Conservation (phyloP, 1,139 yeast species). For the Nematodospora anomalae region DNA sequence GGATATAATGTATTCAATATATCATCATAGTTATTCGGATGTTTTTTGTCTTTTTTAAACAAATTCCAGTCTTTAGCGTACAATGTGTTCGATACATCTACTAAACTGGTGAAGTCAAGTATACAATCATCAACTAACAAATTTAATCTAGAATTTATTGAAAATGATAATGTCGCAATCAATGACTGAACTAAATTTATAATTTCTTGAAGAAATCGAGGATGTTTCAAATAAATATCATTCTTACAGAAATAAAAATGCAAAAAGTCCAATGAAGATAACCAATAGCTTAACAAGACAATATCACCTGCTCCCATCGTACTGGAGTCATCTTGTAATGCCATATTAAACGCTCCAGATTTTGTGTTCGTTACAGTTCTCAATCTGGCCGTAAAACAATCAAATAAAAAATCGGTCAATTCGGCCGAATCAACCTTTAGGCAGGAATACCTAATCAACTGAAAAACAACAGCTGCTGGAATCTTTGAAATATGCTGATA, state of each 20-base stretch:
- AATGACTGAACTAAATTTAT: slow-evolving; percentile 59
- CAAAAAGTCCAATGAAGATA: slow-evolving; percentile 63
- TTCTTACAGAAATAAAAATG: slow-evolving; percentile 64
- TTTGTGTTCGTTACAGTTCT: slow-evolving; percentile 59
- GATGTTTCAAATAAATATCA: slow-evolving; percentile 53
- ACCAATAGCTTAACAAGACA: slow-evolving; percentile 71
- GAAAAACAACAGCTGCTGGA: slow-evolving; percentile 70
- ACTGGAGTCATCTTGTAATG: slow-evolving; percentile 26
- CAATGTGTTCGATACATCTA: slow-evolving; percentile 58
- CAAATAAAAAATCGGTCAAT: slow-evolving; percentile 57
- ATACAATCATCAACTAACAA: slow-evolving; percentile 61
- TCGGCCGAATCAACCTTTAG: slow-evolving; percentile 52
- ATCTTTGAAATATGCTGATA: slow-evolving; percentile 57
- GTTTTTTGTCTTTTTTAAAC: slow-evolving; percentile 51
- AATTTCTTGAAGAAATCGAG: slow-evolving; percentile 59
- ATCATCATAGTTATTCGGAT: slow-evolving; percentile 60
- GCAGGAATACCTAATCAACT: slow-evolving; percentile 64
- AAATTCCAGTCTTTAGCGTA: slow-evolving; percentile 78
- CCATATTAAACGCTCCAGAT: slow-evolving; percentile 57
- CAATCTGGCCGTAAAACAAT: slow-evolving; percentile 60
- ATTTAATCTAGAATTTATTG: slow-evolving; percentile 61
- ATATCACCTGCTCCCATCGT: slow-evolving; percentile 58
- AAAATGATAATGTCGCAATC: slow-evolving; percentile 61
- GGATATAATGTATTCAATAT: slow-evolving; percentile 70
- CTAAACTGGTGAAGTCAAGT: slow-evolving; percentile 62